Percentiles rank a stretch among this genome's conserved stretches.
Evolutionary conservation across 208 protist genomes (phyloP).

Genomic region (Strigomonas culicis): DNA sequence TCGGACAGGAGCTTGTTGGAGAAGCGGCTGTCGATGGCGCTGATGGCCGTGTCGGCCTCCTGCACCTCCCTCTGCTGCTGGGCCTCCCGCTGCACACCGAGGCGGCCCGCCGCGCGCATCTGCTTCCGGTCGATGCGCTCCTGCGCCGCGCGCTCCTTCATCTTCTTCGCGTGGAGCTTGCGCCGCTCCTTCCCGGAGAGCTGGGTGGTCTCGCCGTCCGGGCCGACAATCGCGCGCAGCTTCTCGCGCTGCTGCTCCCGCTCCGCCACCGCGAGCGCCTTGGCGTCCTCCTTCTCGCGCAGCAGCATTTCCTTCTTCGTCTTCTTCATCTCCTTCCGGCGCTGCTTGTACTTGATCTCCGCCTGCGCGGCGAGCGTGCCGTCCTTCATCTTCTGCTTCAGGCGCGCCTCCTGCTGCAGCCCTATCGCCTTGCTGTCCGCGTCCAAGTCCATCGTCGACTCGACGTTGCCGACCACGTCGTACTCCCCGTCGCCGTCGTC

Average conservation of each 20-base stretch:
- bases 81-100: constrained; percentile 49
- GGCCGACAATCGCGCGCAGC: constrained; percentile 37
- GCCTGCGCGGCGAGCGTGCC: constrained; percentile 57
- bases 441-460: constrained; percentile 83
- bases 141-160: constrained; percentile 60
- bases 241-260: constrained; percentile 47
- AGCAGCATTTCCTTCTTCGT: constrained; percentile 75
- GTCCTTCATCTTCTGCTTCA: constrained; percentile 59
- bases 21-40: constrained; percentile 80
- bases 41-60: constrained; percentile 35
- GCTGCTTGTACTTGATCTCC: constrained; percentile 84
- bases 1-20: constrained; percentile 77
- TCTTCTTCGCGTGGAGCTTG: constrained; percentile 61
- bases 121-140: constrained; percentile 69
- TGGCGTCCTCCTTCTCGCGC: constrained; percentile 59
- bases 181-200: constrained; percentile 68
- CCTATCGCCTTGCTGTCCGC: constrained; percentile 59
- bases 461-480: constrained; percentile 55
- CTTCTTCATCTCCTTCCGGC: constrained; percentile 84
- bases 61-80: constrained; percentile 30
- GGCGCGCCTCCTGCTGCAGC: constrained; percentile 65
- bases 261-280: constrained; percentile 32
- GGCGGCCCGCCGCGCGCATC: constrained; percentile 51
- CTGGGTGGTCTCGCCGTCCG: constrained; percentile 39
- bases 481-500: constrained; percentile 20